phyloP scores from a whole-genome alignment of 805 yeast species.

The Candida piceae region DNA sequence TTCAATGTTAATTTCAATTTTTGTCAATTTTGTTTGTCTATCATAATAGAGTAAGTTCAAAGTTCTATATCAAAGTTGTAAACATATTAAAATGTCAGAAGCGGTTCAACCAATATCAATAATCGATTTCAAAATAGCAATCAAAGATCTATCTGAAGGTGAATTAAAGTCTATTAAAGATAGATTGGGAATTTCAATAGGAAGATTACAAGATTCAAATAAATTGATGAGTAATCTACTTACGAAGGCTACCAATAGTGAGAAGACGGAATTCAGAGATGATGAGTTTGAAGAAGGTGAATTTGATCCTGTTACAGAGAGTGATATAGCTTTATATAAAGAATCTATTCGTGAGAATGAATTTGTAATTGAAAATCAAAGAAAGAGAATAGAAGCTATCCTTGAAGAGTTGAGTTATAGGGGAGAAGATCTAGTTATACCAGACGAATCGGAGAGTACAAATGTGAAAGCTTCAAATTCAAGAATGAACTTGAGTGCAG shows the following conservation, averaged over 20 bases:
- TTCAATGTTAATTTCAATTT: no score
- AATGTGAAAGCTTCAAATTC: not conserved
- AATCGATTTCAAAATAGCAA: slow-evolving; percentile 25
- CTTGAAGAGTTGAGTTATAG: slow-evolving; percentile 44
- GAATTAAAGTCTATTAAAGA: slow-evolving; percentile 31
- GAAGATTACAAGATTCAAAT: slow-evolving; percentile 49
- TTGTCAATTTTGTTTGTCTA: no score
- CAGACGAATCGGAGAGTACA: not conserved
- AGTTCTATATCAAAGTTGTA: no score
- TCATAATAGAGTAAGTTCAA: no score
- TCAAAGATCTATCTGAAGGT: slow-evolving; percentile 37
- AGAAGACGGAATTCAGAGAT: slow-evolving; percentile 24
- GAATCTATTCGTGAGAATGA: slow-evolving; percentile 57
- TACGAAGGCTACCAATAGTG: slow-evolving; percentile 21
- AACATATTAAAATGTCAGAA: slow-evolving; percentile 21
- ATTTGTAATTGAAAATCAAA: slow-evolving; percentile 48
- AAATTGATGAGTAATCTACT: slow-evolving; percentile 40
- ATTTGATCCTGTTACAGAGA: slow-evolving; percentile 17
- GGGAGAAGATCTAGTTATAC: slow-evolving; percentile 17
- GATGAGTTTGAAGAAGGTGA: slow-evolving; percentile 33
- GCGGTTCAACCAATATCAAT: slow-evolving; percentile 23
- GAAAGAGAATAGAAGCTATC: slow-evolving; percentile 39
- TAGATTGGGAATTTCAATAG: slow-evolving; percentile 37
- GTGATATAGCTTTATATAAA: slow-evolving; percentile 45
- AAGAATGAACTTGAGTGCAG: slow-evolving; percentile 26